phyloP scores from a whole-genome alignment of 148 eudicot genomes.

The Rhododendron williamsianum region DNA sequence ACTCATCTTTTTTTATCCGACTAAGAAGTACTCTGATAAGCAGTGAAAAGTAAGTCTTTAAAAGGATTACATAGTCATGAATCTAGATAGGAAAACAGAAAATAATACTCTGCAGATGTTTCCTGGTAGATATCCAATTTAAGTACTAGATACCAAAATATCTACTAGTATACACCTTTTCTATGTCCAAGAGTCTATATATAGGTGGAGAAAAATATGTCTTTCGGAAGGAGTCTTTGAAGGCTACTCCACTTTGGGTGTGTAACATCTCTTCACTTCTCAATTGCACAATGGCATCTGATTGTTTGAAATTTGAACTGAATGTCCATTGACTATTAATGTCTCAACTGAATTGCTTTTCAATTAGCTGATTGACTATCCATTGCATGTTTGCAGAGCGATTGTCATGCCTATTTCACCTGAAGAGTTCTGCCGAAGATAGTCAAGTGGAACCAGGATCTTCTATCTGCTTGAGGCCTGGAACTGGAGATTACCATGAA shows the following conservation, averaged over 20 bases:
- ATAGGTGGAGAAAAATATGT: not conserved
- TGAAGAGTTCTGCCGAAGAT: slow-evolving; percentile 65
- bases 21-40: not conserved
- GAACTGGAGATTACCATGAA: slow-evolving; percentile 72
- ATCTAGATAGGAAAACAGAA: not conserved
- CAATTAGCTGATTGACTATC: not conserved
- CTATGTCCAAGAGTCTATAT: not conserved
- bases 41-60: not conserved
- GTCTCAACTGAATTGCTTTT: not conserved
- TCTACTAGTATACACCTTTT: not conserved
- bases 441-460: slow-evolving; percentile 40
- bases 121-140: not conserved
- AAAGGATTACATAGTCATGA: not conserved
- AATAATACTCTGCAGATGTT: not conserved
- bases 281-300: not conserved
- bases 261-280: not conserved
- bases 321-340: not conserved
- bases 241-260: not conserved
- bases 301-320: not conserved
- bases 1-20: not conserved
- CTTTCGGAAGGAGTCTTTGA: not conserved
- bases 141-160: not conserved
- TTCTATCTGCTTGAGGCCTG: slow-evolving; percentile 55
- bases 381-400: slow-evolving; percentile 34
- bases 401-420: slow-evolving; percentile 45